Conservation (phyloP, 805 yeast genomes). For the Zygoascus ofunaensis region DNA sequence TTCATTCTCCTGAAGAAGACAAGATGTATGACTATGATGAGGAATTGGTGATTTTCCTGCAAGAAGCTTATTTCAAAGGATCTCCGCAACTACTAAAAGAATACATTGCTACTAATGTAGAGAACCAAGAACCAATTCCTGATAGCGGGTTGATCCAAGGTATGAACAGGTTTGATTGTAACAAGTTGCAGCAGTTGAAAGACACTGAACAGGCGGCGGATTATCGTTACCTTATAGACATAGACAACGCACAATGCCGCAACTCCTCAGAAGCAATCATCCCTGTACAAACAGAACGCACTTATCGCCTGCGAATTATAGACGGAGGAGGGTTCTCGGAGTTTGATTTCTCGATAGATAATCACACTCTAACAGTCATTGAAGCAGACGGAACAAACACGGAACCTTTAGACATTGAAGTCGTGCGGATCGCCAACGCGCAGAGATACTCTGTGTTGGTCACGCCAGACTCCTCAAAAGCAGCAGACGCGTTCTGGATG, state of each 20-base stretch:
- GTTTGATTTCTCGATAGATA: slow-evolving; percentile 26
- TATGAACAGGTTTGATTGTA: slow-evolving; percentile 24
- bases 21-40: slow-evolving; percentile 25
- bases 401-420: slow-evolving; percentile 20
- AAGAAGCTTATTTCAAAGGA: slow-evolving; percentile 34
- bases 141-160: slow-evolving; percentile 39
- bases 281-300: slow-evolving; percentile 15
- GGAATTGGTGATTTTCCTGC: slow-evolving; percentile 30
- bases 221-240: slow-evolving; percentile 14
- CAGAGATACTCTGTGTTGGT: slow-evolving; percentile 71
- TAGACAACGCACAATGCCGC: slow-evolving; percentile 17
- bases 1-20: slow-evolving; percentile 33
- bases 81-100: slow-evolving; percentile 29
- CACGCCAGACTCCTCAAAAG: slow-evolving; percentile 21
- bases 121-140: slow-evolving; percentile 32
- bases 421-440: slow-evolving; percentile 47
- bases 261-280: slow-evolving; percentile 18
- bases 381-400: slow-evolving; percentile 30
- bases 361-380: slow-evolving; percentile 22
- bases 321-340: slow-evolving; percentile 29
- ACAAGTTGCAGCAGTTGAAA: slow-evolving; percentile 5
- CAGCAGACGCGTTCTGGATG: slow-evolving; percentile 30
- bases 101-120: slow-evolving; percentile 35
- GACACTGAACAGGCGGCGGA: slow-evolving; percentile 3
- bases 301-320: slow-evolving; percentile 21